These are phyloP conservation scores for Cutaneotrichosporon daszewskae DNA, from an alignment of 1,284 basidiomycete genomes.

Conservation along the genomic window DNA sequence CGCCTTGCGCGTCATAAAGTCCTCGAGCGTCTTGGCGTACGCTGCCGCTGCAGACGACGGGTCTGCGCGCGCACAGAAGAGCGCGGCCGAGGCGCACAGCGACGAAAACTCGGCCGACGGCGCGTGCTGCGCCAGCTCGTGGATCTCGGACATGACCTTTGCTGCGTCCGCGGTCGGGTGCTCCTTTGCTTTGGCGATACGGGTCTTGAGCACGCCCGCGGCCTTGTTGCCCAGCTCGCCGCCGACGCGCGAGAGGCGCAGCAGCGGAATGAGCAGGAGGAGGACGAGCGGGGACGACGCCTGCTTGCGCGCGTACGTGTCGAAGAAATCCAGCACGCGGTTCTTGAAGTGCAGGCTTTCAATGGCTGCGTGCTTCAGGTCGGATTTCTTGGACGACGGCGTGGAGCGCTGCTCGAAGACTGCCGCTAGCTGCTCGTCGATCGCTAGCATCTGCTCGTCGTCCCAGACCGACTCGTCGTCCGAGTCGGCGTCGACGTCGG, in stretches of 20 bases:
- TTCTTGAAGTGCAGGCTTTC: conserved; percentile 92
- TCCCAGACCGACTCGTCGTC: conserved; percentile 66
- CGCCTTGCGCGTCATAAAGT: conserved; percentile 75
- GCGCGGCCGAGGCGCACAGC: conserved; percentile 62
- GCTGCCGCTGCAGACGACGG: conserved; percentile 33
- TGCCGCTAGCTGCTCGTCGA: conserved; percentile 86
- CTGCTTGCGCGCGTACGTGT: conserved; percentile 73
- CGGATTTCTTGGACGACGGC: conserved; percentile 52
- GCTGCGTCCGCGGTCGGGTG: conserved; percentile 19
- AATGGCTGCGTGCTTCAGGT: conserved; percentile 33
- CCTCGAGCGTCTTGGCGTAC: conserved; percentile 65
- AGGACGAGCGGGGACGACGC: conserved; percentile 62
- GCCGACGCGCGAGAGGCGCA: conserved; percentile 60
- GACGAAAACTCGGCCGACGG: conserved; percentile 60
- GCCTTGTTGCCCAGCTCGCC: conserved; percentile 81
- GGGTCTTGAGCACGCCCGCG: conserved; percentile 65
- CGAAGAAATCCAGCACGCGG: conserved; percentile 85
- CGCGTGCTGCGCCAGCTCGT: conserved; percentile 65
- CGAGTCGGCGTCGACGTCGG: conserved; percentile 26
- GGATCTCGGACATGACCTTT: conserved; percentile 61
- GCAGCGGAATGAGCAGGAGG: conserved; percentile 66
- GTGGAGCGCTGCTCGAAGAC: conserved; percentile 66
- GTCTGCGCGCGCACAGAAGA: conserved; percentile 65
- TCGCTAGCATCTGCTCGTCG: conserved; percentile 95
- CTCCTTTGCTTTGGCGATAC: conserved; percentile 60